Evolutionary conservation across 2,329 filamentous ascomycete genomes (phyloP), one percentile per base, ranked within the genome.

Genomic region (Aspergillus persii): DNA sequence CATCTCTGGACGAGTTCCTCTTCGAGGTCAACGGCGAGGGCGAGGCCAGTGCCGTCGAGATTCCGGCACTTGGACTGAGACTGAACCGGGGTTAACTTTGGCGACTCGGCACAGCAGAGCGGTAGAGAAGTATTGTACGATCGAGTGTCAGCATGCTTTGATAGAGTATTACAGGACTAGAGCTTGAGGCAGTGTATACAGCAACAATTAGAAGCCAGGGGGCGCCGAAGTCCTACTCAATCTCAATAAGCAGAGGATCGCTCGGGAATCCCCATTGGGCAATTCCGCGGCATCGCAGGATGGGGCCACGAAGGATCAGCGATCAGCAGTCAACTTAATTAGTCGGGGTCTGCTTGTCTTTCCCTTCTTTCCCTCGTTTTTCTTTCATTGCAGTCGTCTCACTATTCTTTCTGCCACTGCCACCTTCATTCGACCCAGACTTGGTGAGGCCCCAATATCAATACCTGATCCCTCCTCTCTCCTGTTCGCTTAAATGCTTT

Each of bases 1-100:
- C 54, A 44, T 62, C 63, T 1, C 46, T 71, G 33, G 70, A 71
- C 59, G 64, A 64, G 27, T 66, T 72, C 58, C 51, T 70, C 8
- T 70, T 72, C 39, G 56, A 56, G 4, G 44, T 71, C 29, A 61
- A 69, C 58, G n/a, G 23, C 5, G 41, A 54, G 41, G 65, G 64
- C 2, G 56, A 58, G 2, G 67, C 64, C 54, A 52, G 68, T 30
- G 53, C 58, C 33, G 54, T 72, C n/a, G 64, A 69, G 50, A 65
- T 57, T 30, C 18, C 49, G 3, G 54, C 26, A 1, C 51, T 57
- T 39, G 27, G n/a, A 12, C 8, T 47, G 36, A 18, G n/a, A 2
- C 23, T 57, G 29, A 26, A 48, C 4, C 31, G 18, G 36, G n/a
- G 12, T 5, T n/a, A 41, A 23, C 2, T 23, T 23, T 23, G 18